These are phyloP conservation scores for Gnaphalium uliginosum DNA, from an alignment of 129 eudicot species.

Conservation along the genomic window DNA sequence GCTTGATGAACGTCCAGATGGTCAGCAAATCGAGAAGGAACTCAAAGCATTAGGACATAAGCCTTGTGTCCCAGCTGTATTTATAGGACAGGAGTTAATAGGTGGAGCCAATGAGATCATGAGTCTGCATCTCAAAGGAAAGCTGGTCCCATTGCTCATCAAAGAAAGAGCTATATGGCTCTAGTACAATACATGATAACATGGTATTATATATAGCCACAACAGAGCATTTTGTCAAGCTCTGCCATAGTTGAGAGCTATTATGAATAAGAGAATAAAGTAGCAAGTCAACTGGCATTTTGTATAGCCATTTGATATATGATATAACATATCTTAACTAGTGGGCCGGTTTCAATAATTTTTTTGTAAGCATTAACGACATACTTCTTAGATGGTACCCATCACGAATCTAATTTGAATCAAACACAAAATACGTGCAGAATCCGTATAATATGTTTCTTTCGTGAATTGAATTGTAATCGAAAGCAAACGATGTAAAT, in stretches of 20 bases:
- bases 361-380: neutral
- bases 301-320: conserved; percentile 19
- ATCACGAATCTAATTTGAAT: too few relatives aligned
- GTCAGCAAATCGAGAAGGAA: conserved; percentile 51
- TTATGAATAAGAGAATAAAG: conserved; percentile 12
- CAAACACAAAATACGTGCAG: too few relatives aligned
- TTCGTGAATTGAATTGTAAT: too few relatives aligned
- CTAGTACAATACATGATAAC: conserved; percentile 5
- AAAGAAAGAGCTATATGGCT: conserved; percentile 56
- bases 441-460: too few relatives aligned
- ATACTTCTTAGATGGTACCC: neutral
- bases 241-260: conserved; percentile 11
- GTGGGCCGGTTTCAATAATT: too few relatives aligned
- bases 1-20: conserved; percentile 56
- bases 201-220: too few relatives aligned
- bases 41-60: conserved; percentile 42
- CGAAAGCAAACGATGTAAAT: too few relatives aligned
- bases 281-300: conserved; percentile 23
- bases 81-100: conserved; percentile 49
- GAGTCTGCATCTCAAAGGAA: conserved; percentile 54
- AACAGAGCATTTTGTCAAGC: conserved; percentile 22
- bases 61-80: conserved; percentile 57
- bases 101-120: conserved; percentile 53
- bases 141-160: conserved; percentile 59
- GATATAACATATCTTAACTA: neutral